Percentiles rank a stretch among this genome's conserved stretches.
These are phyloP conservation scores for Chrysoporthe austroafricana DNA, from an alignment of 2,329 filamentous ascomycete species.

Conservation along the genomic window DNA sequence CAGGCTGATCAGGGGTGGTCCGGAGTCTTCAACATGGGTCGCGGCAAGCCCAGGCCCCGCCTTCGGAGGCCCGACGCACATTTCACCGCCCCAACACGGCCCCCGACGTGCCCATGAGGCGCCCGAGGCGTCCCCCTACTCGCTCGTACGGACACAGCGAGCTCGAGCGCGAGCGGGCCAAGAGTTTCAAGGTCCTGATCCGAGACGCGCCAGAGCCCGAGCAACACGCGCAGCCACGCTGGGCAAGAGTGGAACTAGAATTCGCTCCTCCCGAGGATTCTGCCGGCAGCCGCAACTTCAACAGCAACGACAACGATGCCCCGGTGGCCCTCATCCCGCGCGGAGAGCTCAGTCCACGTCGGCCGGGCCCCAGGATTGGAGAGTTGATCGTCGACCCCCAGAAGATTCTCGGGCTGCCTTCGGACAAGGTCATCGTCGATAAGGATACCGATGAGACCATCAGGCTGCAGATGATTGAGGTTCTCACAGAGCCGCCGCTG, in stretches of 20 bases:
- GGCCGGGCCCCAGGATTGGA: neutral
- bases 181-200: neutral
- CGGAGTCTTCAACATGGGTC: neutral
- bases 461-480: constrained; percentile 10
- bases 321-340: neutral
- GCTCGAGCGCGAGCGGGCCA: neutral
- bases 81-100: neutral
- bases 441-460: constrained; percentile 4
- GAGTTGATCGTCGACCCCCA: constrained; percentile 2
- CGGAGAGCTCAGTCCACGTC: neutral
- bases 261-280: neutral
- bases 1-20: too few relatives aligned
- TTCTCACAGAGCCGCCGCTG: neutral
- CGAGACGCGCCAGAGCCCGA: neutral
- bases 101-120: neutral
- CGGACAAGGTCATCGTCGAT: constrained; percentile 5
- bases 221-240: neutral
- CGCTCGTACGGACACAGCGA: neutral
- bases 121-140: too few relatives aligned
- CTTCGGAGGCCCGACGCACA: neutral
- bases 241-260: neutral
- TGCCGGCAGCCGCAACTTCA: neutral
- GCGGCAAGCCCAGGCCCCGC: neutral
- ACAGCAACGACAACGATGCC: neutral
- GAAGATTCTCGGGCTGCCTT: neutral